Base-by-base conservation (phyloP, 352 stramenopile genomes). In the Pythium rhizo-oryzae region DNA sequence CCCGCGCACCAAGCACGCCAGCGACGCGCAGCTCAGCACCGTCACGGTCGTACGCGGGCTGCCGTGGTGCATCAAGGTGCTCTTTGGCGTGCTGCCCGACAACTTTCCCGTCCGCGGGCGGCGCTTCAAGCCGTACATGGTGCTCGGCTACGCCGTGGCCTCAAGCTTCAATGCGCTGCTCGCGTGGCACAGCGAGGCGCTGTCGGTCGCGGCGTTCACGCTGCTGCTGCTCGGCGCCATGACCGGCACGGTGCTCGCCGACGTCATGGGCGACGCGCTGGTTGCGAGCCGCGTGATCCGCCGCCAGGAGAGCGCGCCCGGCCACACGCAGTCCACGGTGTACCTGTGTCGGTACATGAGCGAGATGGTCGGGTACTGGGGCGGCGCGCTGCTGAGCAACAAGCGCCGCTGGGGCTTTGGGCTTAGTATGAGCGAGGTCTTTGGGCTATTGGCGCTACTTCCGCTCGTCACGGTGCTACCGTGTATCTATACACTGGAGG, bases 241-340 rank as follows among this genome's bases (percentile, higher is more conserved):
- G 68, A 66, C 91, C 24, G 87, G 85, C 12, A 85, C 91, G 25
- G 86, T 93, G 23, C 90, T 94, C 78, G 80, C 83, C 8, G 87
- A 94, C 69, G 87, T 94, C 55, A 94, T 94, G 85, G 80, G 79
- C 49, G 87, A 94, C 63, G 85, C 79, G 35, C 69, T 93, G 15
- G 82, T 94, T 18, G 80, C 82, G 2, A 82, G 81, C 58, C 81
- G 81, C 5, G 85, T 92, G 33, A 72, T 93, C 44, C 56, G 44
- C 21, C 73, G 78, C 41, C 71, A 81, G 8, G 80, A 89, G 24
- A 24, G 56, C 7, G 65, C 74, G 11, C 70, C 72, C 0, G 83
- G 85, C 2, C 74, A 83, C 21, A 55, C 82, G 2, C 87, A 93
- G 71, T 85, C 80, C n/a, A 78, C 71, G 1, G 85, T 93, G 33